Percentiles rank a stretch among this genome's conserved stretches.
Conservation (phyloP, 2,329 filamentous ascomycete species). For the Ramularia collo-cygni region DNA sequence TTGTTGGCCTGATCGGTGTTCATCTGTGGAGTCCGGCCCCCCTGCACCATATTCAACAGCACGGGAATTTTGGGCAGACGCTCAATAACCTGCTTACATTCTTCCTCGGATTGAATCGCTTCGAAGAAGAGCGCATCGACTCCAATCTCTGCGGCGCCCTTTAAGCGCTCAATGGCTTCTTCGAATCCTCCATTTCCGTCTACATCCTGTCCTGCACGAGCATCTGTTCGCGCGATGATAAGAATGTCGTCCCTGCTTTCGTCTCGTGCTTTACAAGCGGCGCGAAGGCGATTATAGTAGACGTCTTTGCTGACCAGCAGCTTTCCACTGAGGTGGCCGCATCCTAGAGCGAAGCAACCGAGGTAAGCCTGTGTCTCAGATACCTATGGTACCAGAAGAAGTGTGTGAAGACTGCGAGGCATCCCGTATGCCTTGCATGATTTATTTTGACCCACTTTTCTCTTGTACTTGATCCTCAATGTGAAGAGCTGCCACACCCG, state of each 20-base stretch:
- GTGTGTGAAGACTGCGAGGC: no score
- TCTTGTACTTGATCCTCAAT: conserved; percentile 58
- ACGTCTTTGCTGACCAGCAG: conserved; percentile 47
- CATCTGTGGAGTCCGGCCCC: conserved; percentile 50
- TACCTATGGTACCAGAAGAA: no score
- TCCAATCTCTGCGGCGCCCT: conserved; percentile 46
- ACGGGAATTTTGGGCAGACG: conserved; percentile 46
- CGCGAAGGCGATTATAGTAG: conserved; percentile 51
- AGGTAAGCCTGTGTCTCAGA: no score
- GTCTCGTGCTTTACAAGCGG: conserved; percentile 46
- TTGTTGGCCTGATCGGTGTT: conserved; percentile 47
- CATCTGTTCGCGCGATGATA: conserved; percentile 59
- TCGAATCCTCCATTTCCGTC: conserved; percentile 46
- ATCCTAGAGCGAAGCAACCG: no score
- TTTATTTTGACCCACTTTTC: no score
- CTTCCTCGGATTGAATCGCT: conserved; percentile 46
- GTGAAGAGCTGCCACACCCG: conserved; percentile 54
- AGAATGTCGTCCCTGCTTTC: conserved; percentile 51
- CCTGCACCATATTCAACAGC: conserved; percentile 53
- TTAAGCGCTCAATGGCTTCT: conserved; percentile 47
- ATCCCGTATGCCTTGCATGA: no score
- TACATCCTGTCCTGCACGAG: conserved; percentile 40
- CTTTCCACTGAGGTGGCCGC: conserved; percentile 58
- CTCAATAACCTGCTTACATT: conserved; percentile 43
- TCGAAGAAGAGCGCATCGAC: conserved; percentile 57